Evolutionary conservation across 2,329 filamentous ascomycete genomes (phyloP).

Genomic region (Trichoderma sp.): DNA sequence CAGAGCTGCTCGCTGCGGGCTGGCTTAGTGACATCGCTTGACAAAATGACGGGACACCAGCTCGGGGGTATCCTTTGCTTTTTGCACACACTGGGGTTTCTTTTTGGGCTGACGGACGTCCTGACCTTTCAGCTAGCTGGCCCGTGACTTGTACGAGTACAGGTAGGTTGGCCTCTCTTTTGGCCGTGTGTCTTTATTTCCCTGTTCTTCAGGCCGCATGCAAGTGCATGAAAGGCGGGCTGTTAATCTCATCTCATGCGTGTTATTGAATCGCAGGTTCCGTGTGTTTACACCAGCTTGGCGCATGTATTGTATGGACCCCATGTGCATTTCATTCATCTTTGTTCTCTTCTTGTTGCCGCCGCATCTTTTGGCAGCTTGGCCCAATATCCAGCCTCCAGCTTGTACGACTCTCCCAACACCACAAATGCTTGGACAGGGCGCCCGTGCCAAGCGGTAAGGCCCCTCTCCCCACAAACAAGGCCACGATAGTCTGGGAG

Average conservation of each 20-base stretch:
- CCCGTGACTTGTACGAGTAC: not conserved
- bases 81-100: not conserved
- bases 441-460: not conserved
- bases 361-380: not conserved
- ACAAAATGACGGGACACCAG: not conserved
- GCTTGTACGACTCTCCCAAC: not conserved
- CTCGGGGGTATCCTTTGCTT: not conserved
- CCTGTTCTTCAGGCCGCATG: not conserved
- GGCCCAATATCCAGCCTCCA: not conserved
- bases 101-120: not conserved
- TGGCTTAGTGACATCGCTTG: slow-evolving; percentile 7
- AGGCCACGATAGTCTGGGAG: slow-evolving; percentile 10
- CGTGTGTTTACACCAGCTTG: not conserved
- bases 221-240: not conserved
- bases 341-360: slow-evolving; percentile 5
- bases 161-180: not conserved
- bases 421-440: not conserved
- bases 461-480: slow-evolving; percentile 1
- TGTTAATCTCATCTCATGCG: not conserved
- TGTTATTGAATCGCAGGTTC: not conserved
- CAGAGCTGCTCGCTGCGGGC: not conserved
- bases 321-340: not conserved
- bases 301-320: not conserved
- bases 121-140: not conserved
- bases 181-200: not conserved